A percentile compares a stretch with the other conserved stretches of the same genome.
Conservation (phyloP, 768 basidiomycete species). For the Boletus rex-veris region DNA sequence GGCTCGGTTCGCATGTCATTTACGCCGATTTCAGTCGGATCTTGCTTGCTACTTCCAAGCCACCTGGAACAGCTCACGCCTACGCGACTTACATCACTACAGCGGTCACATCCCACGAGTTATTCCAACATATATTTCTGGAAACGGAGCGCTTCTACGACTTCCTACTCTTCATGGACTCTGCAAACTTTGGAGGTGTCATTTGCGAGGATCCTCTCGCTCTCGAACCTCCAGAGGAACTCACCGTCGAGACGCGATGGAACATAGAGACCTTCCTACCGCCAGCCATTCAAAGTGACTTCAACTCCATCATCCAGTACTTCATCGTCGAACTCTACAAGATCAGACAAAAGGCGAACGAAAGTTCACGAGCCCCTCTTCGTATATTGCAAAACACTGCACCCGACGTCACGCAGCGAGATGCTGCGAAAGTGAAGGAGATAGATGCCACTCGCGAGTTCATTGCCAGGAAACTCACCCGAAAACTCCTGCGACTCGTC, state of each 20-base stretch:
- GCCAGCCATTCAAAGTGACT: slow-evolving; percentile 72
- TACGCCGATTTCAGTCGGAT: slow-evolving; percentile 93
- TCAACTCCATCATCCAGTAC: slow-evolving; percentile 66
- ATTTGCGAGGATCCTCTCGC: slow-evolving; percentile 79
- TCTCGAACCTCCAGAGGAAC: slow-evolving; percentile 61
- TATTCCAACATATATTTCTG: slow-evolving; percentile 91
- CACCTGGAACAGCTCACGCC: slow-evolving; percentile 90
- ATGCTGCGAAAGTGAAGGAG: slow-evolving; percentile 68
- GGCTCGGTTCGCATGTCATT: slow-evolving; percentile 88
- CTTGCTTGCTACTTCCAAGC: slow-evolving; percentile 90
- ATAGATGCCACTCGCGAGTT: slow-evolving; percentile 67
- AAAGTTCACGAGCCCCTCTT: slow-evolving; percentile 63
- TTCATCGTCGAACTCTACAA: slow-evolving; percentile 86
- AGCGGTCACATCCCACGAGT: slow-evolving; percentile 89
- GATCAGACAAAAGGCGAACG: slow-evolving; percentile 61
- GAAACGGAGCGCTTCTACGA: slow-evolving; percentile 89
- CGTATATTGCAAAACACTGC: slow-evolving; percentile 64
- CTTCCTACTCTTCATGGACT: slow-evolving; percentile 93
- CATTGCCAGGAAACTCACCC: slow-evolving; percentile 75
- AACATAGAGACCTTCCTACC: slow-evolving; percentile 91
- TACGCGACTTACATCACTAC: slow-evolving; percentile 94
- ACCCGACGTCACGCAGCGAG: slow-evolving; percentile 61
- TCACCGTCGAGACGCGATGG: slow-evolving; percentile 83
- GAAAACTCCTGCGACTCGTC: slow-evolving; percentile 71
- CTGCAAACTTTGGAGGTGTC: slow-evolving; percentile 86